Evolutionary conservation across 345 rosid genomes (phyloP), one percentile per base, ranked within the genome.

Genomic region (Crucihimalaya himalaica): DNA sequence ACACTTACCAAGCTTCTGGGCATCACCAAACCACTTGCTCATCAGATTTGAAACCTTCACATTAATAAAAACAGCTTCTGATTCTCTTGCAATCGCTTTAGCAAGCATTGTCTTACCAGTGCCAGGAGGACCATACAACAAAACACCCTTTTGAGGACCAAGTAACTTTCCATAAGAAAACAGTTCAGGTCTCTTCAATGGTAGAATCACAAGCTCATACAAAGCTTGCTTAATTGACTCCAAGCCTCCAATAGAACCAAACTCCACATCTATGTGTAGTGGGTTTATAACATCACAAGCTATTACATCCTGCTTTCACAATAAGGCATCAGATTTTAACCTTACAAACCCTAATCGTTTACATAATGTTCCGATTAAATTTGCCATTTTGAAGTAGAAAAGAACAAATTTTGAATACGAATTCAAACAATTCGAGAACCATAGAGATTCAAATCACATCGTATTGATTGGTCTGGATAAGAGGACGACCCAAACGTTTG

Each of bases 1-100:
- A 65, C 10, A 80, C 96, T 27, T 81, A 95, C 98, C 99, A 25
- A 95, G 97, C 83, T 95, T 95, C 74, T 88, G 99, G 1, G 97
- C 92, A 83, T 92, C 99, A 72, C 98, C 98, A 80, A 95, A 92
- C 99, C 98, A 90, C 79, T 92, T 90, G 96, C 98, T 92, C 99
- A 90, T 90, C 46, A 95, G 78, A 84, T 90, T 90, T 0, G 98
- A 88, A 67, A 95, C 81, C 85, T 83, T 86, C 3, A 95, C 94
- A 77, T 95, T 95, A 31, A 92, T 95, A 69, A 90, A 95, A 77
- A 92, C 97, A 83, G 98, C 97, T 64, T 86, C 96, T 0, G 97
- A 95, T 63, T 95, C 99, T 78, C 80, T 95, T 1, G 98, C 96
- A 66, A 95, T 95, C 54, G 98, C 96, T 70, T 95, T 95, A 53